Conservation (phyloP, 2,329 filamentous ascomycete genomes). For the Aspergillus carbonarius region DNA sequence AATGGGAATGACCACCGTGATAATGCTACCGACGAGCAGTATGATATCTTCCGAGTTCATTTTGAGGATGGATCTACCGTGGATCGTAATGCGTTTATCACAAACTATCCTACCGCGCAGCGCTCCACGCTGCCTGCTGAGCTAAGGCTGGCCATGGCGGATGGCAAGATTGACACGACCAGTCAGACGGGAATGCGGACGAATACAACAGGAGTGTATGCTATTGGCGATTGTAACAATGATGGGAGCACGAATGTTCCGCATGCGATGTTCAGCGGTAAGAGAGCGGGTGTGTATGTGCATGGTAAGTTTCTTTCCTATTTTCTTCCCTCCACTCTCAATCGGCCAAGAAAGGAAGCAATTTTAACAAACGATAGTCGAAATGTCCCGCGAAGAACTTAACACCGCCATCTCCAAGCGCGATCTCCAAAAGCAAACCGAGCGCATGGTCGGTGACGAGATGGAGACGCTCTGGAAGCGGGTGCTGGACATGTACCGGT, state of each 20-base stretch:
- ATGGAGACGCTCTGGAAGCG: conserved; percentile 29
- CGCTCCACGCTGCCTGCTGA: conserved; percentile 48
- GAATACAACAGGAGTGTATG: conserved; percentile 56
- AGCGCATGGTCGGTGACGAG: conserved; percentile 31
- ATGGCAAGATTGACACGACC: conserved; percentile 48
- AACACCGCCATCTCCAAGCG: conserved; percentile 32
- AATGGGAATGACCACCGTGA: conserved; percentile 32
- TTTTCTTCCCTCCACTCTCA: background rate
- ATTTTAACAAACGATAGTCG: conserved; percentile 22
- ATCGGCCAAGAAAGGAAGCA: background rate
- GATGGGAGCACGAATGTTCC: conserved; percentile 62
- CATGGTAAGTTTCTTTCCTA: conserved; percentile 49
- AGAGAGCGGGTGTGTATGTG: conserved; percentile 57
- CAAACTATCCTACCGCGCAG: conserved; percentile 52
- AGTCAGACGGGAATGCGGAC: conserved; percentile 48
- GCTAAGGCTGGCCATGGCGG: conserved; percentile 49
- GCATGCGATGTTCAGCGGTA: conserved; percentile 61
- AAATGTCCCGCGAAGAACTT: conserved; percentile 34
- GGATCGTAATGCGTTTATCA: conserved; percentile 54
- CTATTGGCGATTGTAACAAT: conserved; percentile 60
- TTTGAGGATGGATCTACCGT: conserved; percentile 50
- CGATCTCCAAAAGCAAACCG: conserved; percentile 27
- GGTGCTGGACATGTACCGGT: background rate
- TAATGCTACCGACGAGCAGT: no score
- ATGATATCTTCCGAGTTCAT: conserved; percentile 57